Base-by-base conservation (phyloP, 2,329 filamentous ascomycete genomes). In the Aspergillus niger region DNA sequence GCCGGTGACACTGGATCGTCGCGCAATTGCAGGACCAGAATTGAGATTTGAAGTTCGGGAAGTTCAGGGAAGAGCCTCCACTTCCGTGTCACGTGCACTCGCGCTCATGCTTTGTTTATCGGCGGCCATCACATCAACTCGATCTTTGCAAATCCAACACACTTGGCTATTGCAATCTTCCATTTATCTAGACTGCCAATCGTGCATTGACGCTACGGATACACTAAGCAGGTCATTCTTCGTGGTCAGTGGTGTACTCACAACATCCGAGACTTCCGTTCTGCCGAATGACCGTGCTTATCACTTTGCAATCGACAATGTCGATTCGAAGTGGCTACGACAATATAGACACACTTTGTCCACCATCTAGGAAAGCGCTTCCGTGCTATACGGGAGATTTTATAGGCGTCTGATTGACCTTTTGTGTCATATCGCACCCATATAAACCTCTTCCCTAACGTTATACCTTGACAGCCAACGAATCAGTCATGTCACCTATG, bases 41-140 rank as follows among this genome's bases (percentile, higher is more conserved):
- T 73, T 72, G 73, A 73, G 72, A 71, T 74, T 74, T 72, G 70
- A 70, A 62, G 65, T 64, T 77, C 76, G 76, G 75, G 71, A 78
- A 75, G 66, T 77, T 76, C 71, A 78, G 76, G 76, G 72, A 74
- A 75, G 60, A 58, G 62, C 61, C 63, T 57, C 55, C 57, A 62
- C 53, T 59, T 51, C 55, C 39, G 36, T 30, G 38, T 62, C 65
- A 67, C 65, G 65, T 67, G 65, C 63, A 10, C 8, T 5, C 17
- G 20, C 8, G 11, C 36, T 38, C 26, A 55, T 43, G 28, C 39
- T 13, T 57, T 50, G 47, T 51, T 44, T 57, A 57, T 60, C 30
- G 8, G 48, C 47, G 38, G 30, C 24, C 44, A 17, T 48, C 53
- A 43, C 44, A 13, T 39, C 50, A n/a, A 20, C 22, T 39, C 11